Conservation (phyloP, 768 basidiomycete species). For the Cyclocybe cylindracea region DNA sequence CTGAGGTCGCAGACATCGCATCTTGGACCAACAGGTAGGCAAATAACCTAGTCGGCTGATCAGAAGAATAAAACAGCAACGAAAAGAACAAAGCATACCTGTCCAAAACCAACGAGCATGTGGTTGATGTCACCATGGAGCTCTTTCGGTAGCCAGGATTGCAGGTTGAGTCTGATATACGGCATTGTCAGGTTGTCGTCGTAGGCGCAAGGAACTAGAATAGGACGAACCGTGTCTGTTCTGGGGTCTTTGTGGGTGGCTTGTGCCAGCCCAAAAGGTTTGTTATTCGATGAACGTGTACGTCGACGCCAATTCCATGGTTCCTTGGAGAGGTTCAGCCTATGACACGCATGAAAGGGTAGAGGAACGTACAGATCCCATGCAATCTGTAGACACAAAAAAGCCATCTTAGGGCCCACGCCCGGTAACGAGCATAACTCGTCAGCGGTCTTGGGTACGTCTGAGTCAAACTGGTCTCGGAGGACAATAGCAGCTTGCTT, state of each 20-base stretch:
- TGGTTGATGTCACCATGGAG: constrained; percentile 78
- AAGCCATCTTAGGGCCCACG: constrained; percentile 97
- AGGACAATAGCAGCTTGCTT: constrained; percentile 72
- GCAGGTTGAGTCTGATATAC: constrained; percentile 60
- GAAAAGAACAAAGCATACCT: constrained; percentile 43
- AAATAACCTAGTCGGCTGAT: constrained; percentile 51
- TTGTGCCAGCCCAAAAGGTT: constrained; percentile 93
- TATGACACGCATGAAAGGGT: neutral
- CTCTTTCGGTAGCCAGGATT: constrained; percentile 82
- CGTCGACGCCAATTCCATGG: constrained; percentile 92
- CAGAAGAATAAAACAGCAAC: neutral
- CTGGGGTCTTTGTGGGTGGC: constrained; percentile 79
- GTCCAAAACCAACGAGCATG: constrained; percentile 82
- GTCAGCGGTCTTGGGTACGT: constrained; percentile 88
- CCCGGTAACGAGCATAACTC: constrained; percentile 87
- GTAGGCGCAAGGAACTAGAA: neutral
- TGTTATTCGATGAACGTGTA: constrained; percentile 94
- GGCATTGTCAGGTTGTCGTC: neutral
- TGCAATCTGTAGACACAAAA: constrained; percentile 77
- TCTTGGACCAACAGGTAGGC: constrained; percentile 62
- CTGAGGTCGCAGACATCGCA: constrained; percentile 68
- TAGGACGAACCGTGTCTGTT: constrained; percentile 71
- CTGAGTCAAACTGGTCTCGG: constrained; percentile 71
- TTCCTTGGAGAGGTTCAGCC: constrained; percentile 49
- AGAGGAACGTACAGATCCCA: constrained; percentile 68